Percentiles rank a stretch among this genome's conserved stretches.
Evolutionary conservation across 2,329 filamentous ascomycete species (phyloP).

Genomic region (Aspergillus uvarum): DNA sequence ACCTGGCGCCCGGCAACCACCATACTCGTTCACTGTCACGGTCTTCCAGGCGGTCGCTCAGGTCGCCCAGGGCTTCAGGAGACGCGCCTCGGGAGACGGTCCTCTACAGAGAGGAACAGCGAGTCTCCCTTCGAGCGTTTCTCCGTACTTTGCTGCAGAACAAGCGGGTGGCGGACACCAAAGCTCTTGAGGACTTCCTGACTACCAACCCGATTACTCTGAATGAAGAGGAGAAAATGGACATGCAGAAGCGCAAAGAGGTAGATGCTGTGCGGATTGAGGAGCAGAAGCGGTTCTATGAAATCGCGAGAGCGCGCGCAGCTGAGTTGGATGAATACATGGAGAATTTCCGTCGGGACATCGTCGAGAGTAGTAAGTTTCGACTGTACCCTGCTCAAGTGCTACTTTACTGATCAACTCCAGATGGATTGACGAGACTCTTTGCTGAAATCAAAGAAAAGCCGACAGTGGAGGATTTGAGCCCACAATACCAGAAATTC

Average conservation of each 20-base stretch:
- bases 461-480: slow-evolving; percentile 80
- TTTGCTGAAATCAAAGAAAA: slow-evolving; percentile 94
- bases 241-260: slow-evolving; percentile 74
- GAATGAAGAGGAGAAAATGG: slow-evolving; percentile 78
- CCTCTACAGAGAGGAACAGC: slow-evolving; percentile 82
- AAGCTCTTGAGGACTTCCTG: slow-evolving; percentile 81
- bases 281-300: slow-evolving; percentile 92
- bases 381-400: background rate
- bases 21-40: slow-evolving; percentile 30
- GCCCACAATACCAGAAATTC: slow-evolving; percentile 95
- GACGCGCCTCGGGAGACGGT: slow-evolving; percentile 52
- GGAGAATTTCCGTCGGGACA: slow-evolving; percentile 72
- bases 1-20: slow-evolving; percentile 30
- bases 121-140: slow-evolving; percentile 87
- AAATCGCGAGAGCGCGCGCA: slow-evolving; percentile 86
- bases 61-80: slow-evolving; percentile 36
- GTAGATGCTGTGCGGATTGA: slow-evolving; percentile 87
- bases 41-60: slow-evolving; percentile 30
- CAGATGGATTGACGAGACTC: slow-evolving; percentile 83
- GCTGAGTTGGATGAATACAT: slow-evolving; percentile 96
- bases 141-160: slow-evolving; percentile 84
- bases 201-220: slow-evolving; percentile 69
- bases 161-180: slow-evolving; percentile 76
- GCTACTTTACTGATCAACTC: slow-evolving; percentile 21
- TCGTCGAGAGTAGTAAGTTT: slow-evolving; percentile 68